Base-by-base conservation (phyloP, 1,139 yeast genomes). In the Martiniozyma asiatica region DNA sequence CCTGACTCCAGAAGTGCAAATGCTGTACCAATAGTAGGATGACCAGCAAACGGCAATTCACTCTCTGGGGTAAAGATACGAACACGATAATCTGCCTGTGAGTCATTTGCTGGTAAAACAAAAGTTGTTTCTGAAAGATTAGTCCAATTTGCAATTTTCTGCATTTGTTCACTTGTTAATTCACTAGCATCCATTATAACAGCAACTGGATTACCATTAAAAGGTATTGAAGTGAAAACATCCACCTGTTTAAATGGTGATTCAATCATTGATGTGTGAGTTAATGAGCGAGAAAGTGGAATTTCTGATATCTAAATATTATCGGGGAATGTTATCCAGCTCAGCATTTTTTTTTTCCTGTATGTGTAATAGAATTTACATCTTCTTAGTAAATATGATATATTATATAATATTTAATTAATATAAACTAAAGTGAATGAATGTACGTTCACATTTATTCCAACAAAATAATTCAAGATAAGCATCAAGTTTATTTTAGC, bases 41-140 rank as follows among this genome's bases (percentile, higher is more conserved):
- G 77, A 1, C 78, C 77, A 1, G 76, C 76, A 51, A 70, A 70
- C 3, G 73, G 72, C 22, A 71, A 44, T 40, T 70, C 77, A 1
- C 31, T 27, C 3, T 27, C 38, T 0, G 71, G 65, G 0, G 66
- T 56, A 41, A 68, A 69, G 9, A 70, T 70, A 16, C 73, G 51
- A 7, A 69, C 48, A 31, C 47, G 54, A 47, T 69, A 70, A 41
- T 61, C 65, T 8, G 66, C 66, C 8, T 41, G 39, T 2, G 42
- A 30, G 9, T 37, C 39, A 0, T 61, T 51, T 5, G 72, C 60
- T 17, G 54, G 56, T 20, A 55, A 44, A 6, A 69, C 51, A 40
- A 70, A 69, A 0, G 73, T 63, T 0, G 76, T 66, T 39, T 70
- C 77, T 1, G 75, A 67, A 22, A 69, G 49, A 41, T 70, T 69